These are phyloP conservation scores for Colletotrichum zoysiae DNA, from an alignment of 2,329 filamentous ascomycete genomes.

Conservation along the genomic window DNA sequence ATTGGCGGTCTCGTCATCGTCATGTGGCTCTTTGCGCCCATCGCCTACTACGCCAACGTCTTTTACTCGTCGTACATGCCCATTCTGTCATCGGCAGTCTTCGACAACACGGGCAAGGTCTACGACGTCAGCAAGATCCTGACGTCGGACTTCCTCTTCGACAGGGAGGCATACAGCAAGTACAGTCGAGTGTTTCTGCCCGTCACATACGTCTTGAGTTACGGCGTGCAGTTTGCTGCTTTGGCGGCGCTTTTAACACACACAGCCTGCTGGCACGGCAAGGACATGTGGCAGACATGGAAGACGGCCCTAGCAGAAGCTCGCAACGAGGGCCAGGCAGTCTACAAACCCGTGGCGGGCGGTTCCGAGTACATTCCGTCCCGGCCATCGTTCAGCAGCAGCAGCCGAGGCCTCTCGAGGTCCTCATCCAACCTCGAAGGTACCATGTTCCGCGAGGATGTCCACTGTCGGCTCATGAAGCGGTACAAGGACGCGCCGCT, in stretches of 20 bases:
- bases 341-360: conserved; percentile 65
- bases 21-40: conserved; percentile 86
- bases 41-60: conserved; percentile 84
- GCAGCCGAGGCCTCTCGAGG: conserved; percentile 47
- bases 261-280: conserved; percentile 86
- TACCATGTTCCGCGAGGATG: conserved; percentile 79
- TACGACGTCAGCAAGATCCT: conserved; percentile 88
- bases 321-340: conserved; percentile 61
- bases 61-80: conserved; percentile 89
- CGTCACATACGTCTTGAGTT: conserved; percentile 89
- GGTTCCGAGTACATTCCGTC: conserved; percentile 37
- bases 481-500: conserved; percentile 85
- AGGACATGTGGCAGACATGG: conserved; percentile 84
- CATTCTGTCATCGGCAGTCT: conserved; percentile 85
- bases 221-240: conserved; percentile 87
- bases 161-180: conserved; percentile 79
- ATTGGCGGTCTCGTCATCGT: conserved; percentile 83
- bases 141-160: conserved; percentile 82
- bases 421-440: conserved; percentile 61
- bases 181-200: conserved; percentile 89
- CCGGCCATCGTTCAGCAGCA: conserved; percentile 29
- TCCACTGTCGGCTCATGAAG: conserved; percentile 87
- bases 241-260: conserved; percentile 84
- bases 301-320: conserved; percentile 76
- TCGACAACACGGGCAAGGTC: conserved; percentile 83